A percentile compares a stretch with the other conserved stretches of the same genome.
Evolutionary conservation across 1,284 basidiomycete genomes (phyloP).

Genomic region (Cutaneotrichosporon sp.): DNA sequence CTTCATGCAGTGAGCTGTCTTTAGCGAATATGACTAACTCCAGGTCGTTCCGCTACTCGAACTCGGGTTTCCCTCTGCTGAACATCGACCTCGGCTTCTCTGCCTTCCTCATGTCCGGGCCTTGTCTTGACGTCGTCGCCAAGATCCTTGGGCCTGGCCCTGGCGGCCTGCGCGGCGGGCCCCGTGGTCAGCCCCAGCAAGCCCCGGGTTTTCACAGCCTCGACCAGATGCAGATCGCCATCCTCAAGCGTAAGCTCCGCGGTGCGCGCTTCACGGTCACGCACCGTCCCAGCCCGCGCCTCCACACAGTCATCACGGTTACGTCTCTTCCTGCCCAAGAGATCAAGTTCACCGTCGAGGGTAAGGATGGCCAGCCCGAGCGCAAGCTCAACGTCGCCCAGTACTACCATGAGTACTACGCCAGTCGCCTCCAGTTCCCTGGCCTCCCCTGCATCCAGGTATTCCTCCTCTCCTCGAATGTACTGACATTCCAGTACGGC

Average conservation of each 20-base stretch:
- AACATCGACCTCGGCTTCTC: constrained; percentile 49
- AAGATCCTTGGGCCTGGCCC: constrained; percentile 33
- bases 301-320: constrained; percentile 41
- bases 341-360: constrained; percentile 40
- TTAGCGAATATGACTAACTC: neutral
- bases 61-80: constrained; percentile 36
- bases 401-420: constrained; percentile 48
- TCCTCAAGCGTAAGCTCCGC: constrained; percentile 39
- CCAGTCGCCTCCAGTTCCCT: constrained; percentile 32
- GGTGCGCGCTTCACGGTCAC: constrained; percentile 43
- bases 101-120: constrained; percentile 47
- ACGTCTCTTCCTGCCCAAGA: constrained; percentile 35
- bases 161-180: constrained; percentile 22
- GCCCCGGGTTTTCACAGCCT: constrained; percentile 16
- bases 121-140: constrained; percentile 42
- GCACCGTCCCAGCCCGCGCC: constrained; percentile 37
- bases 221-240: constrained; percentile 21
- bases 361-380: constrained; percentile 33
- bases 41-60: constrained; percentile 47
- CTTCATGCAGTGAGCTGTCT: constrained; percentile 44
- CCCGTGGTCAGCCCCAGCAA: constrained; percentile 12
- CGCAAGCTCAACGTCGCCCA: constrained; percentile 37
- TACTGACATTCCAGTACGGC: constrained; percentile 36
- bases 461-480: constrained; percentile 1
- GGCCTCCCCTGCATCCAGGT: constrained; percentile 48